These are phyloP conservation scores for Macrophomina tecta DNA, from an alignment of 2,329 filamentous ascomycete genomes.

Conservation along the genomic window DNA sequence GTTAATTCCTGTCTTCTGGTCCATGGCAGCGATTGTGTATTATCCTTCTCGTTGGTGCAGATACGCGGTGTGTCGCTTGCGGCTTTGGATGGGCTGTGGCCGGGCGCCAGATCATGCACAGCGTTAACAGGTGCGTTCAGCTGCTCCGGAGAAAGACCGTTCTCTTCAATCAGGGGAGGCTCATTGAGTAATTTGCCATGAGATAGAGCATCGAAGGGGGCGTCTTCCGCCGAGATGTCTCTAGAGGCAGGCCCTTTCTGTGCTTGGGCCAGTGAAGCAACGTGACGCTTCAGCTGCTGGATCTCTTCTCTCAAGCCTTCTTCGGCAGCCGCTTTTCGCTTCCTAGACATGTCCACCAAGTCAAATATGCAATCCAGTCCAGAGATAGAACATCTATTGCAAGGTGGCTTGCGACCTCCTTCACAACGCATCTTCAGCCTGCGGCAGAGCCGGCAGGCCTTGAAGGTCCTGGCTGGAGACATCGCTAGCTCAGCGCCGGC, in stretches of 20 bases:
- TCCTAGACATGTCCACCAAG: not conserved
- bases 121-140: conserved; percentile 11
- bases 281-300: not conserved
- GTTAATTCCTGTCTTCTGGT: not conserved
- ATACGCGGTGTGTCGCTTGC: not conserved
- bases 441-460: conserved; percentile 15
- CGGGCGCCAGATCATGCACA: not conserved
- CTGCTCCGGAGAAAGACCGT: conserved; percentile 6
- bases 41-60: no score
- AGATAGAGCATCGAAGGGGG: no score
- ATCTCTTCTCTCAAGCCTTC: conserved; percentile 6
- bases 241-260: not conserved
- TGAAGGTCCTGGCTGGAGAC: conserved; percentile 6
- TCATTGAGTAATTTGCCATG: not conserved
- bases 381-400: not conserved
- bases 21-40: no score
- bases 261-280: not conserved
- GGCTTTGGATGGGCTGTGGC: not conserved
- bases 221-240: not conserved
- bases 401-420: not conserved
- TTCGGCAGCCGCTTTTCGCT: not conserved
- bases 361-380: conserved; percentile 2
- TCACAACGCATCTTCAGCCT: conserved; percentile 18
- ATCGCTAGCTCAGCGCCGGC: not conserved
- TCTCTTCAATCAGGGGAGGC: not conserved